Percentiles rank a stretch among this genome's conserved stretches.
Evolutionary conservation across 1,284 basidiomycete species (phyloP).

Genomic region (Stereum hirsutum): DNA sequence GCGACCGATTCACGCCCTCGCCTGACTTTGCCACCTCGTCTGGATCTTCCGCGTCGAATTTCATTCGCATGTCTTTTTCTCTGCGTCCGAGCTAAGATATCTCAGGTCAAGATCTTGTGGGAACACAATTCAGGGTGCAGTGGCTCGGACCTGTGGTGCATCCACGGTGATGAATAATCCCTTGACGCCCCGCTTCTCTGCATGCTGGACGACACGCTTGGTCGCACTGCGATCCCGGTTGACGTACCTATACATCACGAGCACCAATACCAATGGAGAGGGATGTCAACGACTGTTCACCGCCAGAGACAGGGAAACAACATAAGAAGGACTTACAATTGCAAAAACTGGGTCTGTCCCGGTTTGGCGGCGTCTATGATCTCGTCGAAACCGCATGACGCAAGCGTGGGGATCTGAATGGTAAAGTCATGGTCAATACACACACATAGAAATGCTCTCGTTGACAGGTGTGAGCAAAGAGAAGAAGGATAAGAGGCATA

Average conservation of each 20-base stretch:
- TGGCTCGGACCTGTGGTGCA: conserved; percentile 76
- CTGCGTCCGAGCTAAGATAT: conserved; percentile 22
- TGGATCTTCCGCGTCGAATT: conserved; percentile 84
- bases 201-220: conserved; percentile 76
- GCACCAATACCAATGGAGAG: not conserved
- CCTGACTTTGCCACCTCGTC: conserved; percentile 50
- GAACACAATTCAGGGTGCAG: not conserved
- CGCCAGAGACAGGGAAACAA: not conserved
- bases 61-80: conserved; percentile 98
- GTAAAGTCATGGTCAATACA: not conserved
- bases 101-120: too few species aligned
- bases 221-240: conserved; percentile 81
- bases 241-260: conserved; percentile 53
- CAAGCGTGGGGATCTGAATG: conserved; percentile 60
- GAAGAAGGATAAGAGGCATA: conserved; percentile 18
- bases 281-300: not conserved
- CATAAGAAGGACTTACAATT: conserved; percentile 38
- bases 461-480: too few species aligned
- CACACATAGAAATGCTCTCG: not conserved
- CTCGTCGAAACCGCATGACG: conserved; percentile 87
- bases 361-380: conserved; percentile 73
- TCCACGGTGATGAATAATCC: conserved; percentile 89
- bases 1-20: conserved; percentile 70
- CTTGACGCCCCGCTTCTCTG: conserved; percentile 79
- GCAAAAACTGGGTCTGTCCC: conserved; percentile 73